These are phyloP conservation scores for Suillus sp. DNA, from an alignment of 768 basidiomycete genomes.

Conservation along the genomic window DNA sequence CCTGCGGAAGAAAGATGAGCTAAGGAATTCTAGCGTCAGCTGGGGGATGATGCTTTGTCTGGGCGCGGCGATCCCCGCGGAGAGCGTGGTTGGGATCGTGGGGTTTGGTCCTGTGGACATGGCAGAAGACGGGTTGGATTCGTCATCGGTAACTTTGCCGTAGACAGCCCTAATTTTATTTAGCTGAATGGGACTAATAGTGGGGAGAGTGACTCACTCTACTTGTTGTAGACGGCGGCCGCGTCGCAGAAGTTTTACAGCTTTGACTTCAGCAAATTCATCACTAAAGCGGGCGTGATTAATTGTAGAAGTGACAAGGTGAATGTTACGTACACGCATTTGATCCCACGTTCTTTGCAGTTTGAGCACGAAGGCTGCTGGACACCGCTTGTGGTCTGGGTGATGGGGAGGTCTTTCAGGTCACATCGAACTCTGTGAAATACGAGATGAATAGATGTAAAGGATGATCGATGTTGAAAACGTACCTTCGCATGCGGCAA, in stretches of 20 bases:
- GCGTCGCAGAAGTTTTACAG: slow-evolving; percentile 80
- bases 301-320: slow-evolving; percentile 7
- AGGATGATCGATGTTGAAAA: not conserved
- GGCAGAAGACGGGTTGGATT: slow-evolving; percentile 27
- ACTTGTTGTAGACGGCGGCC: slow-evolving; percentile 83
- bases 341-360: slow-evolving; percentile 84
- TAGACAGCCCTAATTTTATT: slow-evolving; percentile 63
- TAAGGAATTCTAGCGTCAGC: slow-evolving; percentile 78
- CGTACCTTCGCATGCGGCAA: slow-evolving; percentile 83
- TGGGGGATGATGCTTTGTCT: slow-evolving; percentile 60
- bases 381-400: slow-evolving; percentile 44
- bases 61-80: slow-evolving; percentile 9
- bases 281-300: slow-evolving; percentile 53
- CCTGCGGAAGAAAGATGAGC: slow-evolving; percentile 81
- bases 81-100: slow-evolving; percentile 14
- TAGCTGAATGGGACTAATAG: slow-evolving; percentile 13
- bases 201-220: slow-evolving; percentile 54
- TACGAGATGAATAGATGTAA: not conserved
- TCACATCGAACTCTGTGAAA: slow-evolving; percentile 82
- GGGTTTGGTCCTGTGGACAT: slow-evolving; percentile 29
- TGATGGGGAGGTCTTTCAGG: slow-evolving; percentile 76
- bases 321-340: slow-evolving; percentile 82
- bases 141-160: slow-evolving; percentile 60
- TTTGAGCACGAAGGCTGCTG: slow-evolving; percentile 73
- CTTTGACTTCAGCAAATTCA: slow-evolving; percentile 89